These are phyloP conservation scores for Epichloe coenophiala DNA, from an alignment of 2,329 filamentous ascomycete species.

Conservation along the genomic window DNA sequence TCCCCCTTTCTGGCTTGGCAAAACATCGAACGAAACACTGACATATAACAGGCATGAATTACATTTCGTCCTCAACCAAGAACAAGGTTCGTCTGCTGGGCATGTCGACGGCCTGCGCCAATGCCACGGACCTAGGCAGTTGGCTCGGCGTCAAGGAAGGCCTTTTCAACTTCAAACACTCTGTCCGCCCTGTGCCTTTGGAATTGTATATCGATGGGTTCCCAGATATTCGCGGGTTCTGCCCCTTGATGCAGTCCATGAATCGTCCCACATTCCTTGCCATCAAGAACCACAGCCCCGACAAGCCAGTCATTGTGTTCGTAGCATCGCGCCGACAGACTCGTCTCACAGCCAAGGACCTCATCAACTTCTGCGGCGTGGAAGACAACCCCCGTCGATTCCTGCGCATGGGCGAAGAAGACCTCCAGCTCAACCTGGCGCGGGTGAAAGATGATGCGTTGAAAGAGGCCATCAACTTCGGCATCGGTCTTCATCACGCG, in stretches of 20 bases:
- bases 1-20: too few relatives aligned
- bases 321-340: constrained; percentile 93
- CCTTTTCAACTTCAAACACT: constrained; percentile 94
- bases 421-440: constrained; percentile 74
- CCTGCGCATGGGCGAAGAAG: constrained; percentile 86
- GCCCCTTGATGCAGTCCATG: constrained; percentile 99
- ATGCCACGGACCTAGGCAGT: constrained; percentile 84
- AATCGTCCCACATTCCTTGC: constrained; percentile 93
- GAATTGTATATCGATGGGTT: constrained; percentile 98
- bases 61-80: constrained; percentile 89
- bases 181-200: constrained; percentile 85
- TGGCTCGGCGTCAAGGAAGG: constrained; percentile 96
- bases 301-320: constrained; percentile 96
- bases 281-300: constrained; percentile 90
- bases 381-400: constrained; percentile 94
- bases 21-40: not conserved
- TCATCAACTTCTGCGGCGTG: constrained; percentile 97
- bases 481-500: constrained; percentile 93
- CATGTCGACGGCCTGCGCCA: constrained; percentile 99
- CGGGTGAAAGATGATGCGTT: constrained; percentile 88
- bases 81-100: constrained; percentile 79
- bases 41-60: constrained; percentile 66
- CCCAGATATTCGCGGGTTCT: constrained; percentile 88
- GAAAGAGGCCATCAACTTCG: constrained; percentile 89
- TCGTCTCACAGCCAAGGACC: constrained; percentile 81